A percentile compares a stretch with the other conserved stretches of the same genome.
Conservation (phyloP, 2,329 filamentous ascomycete genomes). For the Xylariales sp. region DNA sequence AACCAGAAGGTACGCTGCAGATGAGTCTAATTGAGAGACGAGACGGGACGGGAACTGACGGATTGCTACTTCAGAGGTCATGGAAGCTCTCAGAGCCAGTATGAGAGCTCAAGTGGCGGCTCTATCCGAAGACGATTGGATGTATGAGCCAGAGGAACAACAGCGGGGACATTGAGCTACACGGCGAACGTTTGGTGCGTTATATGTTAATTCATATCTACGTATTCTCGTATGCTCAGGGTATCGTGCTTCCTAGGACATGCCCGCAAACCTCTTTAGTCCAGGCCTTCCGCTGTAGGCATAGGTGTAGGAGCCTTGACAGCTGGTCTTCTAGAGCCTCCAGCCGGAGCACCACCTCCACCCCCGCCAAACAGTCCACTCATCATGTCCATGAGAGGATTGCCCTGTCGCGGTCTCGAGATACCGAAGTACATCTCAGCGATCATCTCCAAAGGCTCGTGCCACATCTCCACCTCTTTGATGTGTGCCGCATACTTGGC, state of each 20-base stretch:
- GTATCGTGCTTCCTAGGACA: conserved; percentile 2
- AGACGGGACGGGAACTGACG: no score
- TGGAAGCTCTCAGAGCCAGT: conserved; percentile 65
- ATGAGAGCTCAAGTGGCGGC: conserved; percentile 67
- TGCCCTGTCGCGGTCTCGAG: conserved; percentile 79
- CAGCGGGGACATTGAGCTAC: conserved; percentile 32
- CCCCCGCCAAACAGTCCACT: conserved; percentile 85
- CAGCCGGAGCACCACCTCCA: conserved; percentile 40
- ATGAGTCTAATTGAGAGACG: no score
- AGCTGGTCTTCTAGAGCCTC: conserved; percentile 34
- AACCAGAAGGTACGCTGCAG: conserved; percentile 64
- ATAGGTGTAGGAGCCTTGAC: conserved; percentile 40
- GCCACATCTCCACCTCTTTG: conserved; percentile 73
- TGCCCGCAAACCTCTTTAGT: conserved; percentile 36
- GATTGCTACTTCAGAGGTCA: conserved; percentile 48
- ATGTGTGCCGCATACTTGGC: conserved; percentile 77
- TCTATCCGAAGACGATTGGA: conserved; percentile 82
- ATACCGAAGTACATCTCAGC: conserved; percentile 98
- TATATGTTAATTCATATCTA: conserved; percentile 8
- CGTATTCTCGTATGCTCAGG: neutral
- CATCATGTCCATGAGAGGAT: conserved; percentile 98
- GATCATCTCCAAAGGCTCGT: conserved; percentile 76
- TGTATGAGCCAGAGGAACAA: conserved; percentile 70
- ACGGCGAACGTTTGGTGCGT: no score
- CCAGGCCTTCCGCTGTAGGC: conserved; percentile 55